Evolutionary conservation across 2,329 filamentous ascomycete genomes (phyloP).

Genomic region (Dothideomycetidae sp.): DNA sequence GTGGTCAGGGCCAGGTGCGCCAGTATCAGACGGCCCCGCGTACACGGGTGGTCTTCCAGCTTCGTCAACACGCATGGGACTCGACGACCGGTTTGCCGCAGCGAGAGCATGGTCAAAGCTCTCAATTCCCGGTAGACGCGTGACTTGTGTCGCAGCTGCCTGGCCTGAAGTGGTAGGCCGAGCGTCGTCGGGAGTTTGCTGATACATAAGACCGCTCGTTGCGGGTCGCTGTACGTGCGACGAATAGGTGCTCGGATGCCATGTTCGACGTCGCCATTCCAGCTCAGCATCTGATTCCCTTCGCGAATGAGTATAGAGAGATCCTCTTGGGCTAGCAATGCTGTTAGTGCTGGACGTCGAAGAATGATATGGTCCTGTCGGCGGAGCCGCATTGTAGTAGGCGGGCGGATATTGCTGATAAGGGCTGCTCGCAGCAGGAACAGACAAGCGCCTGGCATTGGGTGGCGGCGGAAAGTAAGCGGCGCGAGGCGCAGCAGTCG

Average conservation of each 20-base stretch:
- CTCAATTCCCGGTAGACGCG: conserved; percentile 77
- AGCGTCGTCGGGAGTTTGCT: conserved; percentile 53
- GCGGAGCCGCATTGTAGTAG: conserved; percentile 41
- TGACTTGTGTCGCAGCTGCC: conserved; percentile 41
- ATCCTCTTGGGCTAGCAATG: conserved; percentile 52
- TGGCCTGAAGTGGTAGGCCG: conserved; percentile 41
- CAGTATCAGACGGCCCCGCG: conserved; percentile 17
- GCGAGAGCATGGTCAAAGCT: conserved; percentile 69
- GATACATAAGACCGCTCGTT: conserved; percentile 61
- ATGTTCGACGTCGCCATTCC: conserved; percentile 70
- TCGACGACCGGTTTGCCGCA: conserved; percentile 47
- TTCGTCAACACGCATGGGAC: conserved; percentile 64
- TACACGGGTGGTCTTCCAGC: conserved; percentile 29
- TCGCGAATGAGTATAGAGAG: conserved; percentile 47
- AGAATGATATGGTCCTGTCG: conserved; percentile 22
- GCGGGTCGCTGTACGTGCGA: conserved; percentile 46
- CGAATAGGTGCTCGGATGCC: conserved; percentile 66
- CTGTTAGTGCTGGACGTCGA: conserved; percentile 39
- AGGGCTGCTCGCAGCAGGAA: conserved; percentile 61
- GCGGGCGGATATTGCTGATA: conserved; percentile 53
- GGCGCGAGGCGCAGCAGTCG: conserved; percentile 38
- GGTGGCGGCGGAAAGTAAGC: conserved; percentile 15
- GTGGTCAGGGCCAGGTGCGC: conserved; percentile 26
- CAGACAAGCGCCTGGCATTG: conserved; percentile 60
- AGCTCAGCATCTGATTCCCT: conserved; percentile 59